These are phyloP conservation scores for Lyophyllum decastes DNA, from an alignment of 768 basidiomycete species.

Conservation along the genomic window DNA sequence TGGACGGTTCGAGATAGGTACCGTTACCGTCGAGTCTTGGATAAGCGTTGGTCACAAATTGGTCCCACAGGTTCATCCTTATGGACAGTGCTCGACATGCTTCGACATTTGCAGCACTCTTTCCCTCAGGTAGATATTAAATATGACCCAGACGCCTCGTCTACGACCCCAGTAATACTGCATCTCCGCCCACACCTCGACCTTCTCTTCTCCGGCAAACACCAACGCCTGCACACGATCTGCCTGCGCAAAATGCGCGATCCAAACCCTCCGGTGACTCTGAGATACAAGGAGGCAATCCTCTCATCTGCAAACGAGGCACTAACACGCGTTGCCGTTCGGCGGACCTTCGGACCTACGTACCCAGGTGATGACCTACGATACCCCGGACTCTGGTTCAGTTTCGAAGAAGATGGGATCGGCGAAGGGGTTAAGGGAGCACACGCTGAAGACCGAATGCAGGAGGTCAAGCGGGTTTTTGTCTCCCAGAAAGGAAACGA, in stretches of 20 bases:
- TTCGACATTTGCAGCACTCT: constrained; percentile 63
- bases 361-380: constrained; percentile 75
- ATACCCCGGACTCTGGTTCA: constrained; percentile 85
- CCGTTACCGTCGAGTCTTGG: not conserved
- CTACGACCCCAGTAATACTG: constrained; percentile 72
- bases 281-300: constrained; percentile 66
- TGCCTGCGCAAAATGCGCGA: constrained; percentile 69
- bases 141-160: constrained; percentile 72
- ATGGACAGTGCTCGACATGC: constrained; percentile 72
- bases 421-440: constrained; percentile 54
- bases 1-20: constrained; percentile 79
- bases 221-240: constrained; percentile 81
- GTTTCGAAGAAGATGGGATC: constrained; percentile 75
- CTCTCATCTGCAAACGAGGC: constrained; percentile 64
- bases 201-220: constrained; percentile 78
- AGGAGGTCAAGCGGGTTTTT: constrained; percentile 77
- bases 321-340: constrained; percentile 65
- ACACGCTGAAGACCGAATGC: constrained; percentile 61
- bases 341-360: constrained; percentile 78
- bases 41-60: not conserved
- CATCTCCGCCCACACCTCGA: constrained; percentile 83
- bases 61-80: constrained; percentile 62
- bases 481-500: constrained; percentile 68
- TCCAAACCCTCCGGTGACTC: constrained; percentile 62
- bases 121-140: constrained; percentile 86